These are phyloP conservation scores for Borealophlyctis nickersoniae DNA, from an alignment of 192 early-diverging fungal species.

Conservation along the genomic window DNA sequence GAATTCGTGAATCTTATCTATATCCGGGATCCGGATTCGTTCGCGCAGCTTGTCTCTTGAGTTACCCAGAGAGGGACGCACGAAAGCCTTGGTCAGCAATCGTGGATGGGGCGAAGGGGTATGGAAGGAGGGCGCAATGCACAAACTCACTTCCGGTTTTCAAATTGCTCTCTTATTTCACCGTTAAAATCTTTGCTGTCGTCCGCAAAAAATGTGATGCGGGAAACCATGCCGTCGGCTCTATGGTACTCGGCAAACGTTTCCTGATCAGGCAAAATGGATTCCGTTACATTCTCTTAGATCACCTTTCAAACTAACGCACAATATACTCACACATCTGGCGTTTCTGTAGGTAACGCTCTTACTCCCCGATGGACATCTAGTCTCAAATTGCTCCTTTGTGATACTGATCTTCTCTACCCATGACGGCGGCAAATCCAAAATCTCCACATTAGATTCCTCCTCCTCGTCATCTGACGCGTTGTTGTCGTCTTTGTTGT, in stretches of 20 bases:
- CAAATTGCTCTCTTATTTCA: conserved; percentile 48
- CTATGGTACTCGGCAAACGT: conserved; percentile 58
- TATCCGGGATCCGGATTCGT: conserved; percentile 41
- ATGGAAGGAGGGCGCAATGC: not conserved
- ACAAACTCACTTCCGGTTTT: conserved; percentile 45
- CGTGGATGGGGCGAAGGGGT: not conserved
- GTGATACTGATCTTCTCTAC: conserved; percentile 43
- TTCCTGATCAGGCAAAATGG: conserved; percentile 30
- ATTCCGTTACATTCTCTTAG: not conserved
- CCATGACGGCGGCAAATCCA: conserved; percentile 58
- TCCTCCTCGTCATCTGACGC: conserved; percentile 46
- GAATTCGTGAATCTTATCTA: conserved; percentile 45
- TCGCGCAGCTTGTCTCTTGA: conserved; percentile 51
- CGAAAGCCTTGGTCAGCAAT: not conserved
- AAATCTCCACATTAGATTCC: conserved; percentile 28
- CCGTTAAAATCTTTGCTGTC: conserved; percentile 40
- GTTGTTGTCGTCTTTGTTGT: conserved; percentile 34
- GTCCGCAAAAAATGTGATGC: conserved; percentile 50
- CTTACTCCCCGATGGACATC: conserved; percentile 53
- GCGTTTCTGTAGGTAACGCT: conserved; percentile 47
- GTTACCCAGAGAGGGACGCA: not conserved
- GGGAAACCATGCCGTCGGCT: conserved; percentile 54
- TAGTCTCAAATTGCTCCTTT: conserved; percentile 50
- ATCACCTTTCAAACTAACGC: not conserved
- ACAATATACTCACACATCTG: conserved; percentile 21